These are phyloP conservation scores for Chlamydomonas reinhardtii DNA, from an alignment of 163 green algal species.

Conservation along the genomic window DNA sequence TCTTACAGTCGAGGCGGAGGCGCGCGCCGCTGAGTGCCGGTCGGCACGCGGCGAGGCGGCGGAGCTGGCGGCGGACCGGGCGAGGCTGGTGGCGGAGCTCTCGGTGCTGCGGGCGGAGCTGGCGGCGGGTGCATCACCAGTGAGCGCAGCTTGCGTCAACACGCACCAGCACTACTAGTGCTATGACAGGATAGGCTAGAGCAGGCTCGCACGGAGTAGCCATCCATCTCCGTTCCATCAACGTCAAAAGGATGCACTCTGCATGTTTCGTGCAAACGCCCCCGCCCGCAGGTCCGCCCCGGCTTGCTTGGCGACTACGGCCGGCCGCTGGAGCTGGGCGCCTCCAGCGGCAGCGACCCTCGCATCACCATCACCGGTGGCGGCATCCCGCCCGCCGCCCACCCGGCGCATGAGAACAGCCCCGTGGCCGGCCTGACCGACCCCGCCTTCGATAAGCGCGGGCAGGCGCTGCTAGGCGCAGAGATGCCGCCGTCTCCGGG, in stretches of 20 bases:
- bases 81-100: conserved; percentile 22
- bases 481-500: neutral
- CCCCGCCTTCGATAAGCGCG: too few relatives aligned
- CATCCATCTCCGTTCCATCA: too few relatives aligned
- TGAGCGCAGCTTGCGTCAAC: too few relatives aligned
- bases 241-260: too few relatives aligned
- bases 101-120: neutral
- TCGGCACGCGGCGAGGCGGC: conserved; percentile 28
- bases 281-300: too few relatives aligned
- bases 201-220: too few relatives aligned
- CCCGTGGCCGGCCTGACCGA: neutral
- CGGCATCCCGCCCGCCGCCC: conserved; percentile 12
- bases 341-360: neutral
- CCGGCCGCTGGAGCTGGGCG: too few relatives aligned
- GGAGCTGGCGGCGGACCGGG: conserved; percentile 25
- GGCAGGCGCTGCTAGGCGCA: too few relatives aligned
- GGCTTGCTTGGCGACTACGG: too few relatives aligned
- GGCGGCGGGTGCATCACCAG: neutral
- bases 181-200: too few relatives aligned
- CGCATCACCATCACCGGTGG: conserved; percentile 33
- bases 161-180: too few relatives aligned
- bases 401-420: neutral
- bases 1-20: conserved; percentile 30
- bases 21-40: neutral
- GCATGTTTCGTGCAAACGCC: too few relatives aligned